Base-by-base conservation (phyloP, 164 flowering plant genomes). In the Hamamelis virginiana region DNA sequence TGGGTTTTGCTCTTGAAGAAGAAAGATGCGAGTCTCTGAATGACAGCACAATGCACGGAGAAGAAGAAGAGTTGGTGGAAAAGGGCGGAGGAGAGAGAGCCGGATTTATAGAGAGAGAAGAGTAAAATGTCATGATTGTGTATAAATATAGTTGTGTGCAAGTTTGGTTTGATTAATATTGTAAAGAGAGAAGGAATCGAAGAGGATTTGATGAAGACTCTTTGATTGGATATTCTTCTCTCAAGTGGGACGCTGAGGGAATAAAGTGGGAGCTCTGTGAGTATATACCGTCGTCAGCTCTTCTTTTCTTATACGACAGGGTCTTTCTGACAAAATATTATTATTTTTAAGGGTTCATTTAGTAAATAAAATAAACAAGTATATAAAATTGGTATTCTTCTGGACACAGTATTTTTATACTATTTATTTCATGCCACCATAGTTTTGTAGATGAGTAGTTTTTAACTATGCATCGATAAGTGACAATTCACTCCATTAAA, bases 31-130 rank as follows among this genome's bases (percentile, higher is more conserved):
- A 50, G 21, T 38, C 18, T 51, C 50, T 47, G 15, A 59, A 11
- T 43, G 65, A 69, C 33, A 55, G 41, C 57, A 33, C 46, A 15
- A 19, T 9, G 15, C 62, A 65, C 3, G 67, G 46, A 59, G 62
- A 71, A 58, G 70, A 25, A 33, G 68, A 27, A 48, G 62, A 13
- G 18, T 65, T 26, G 26, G 66, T 19, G 41, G 56, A 52, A 59
- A 64, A 38, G 18, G 74, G 43, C 10, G 81, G 78, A 76, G 80
- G 76, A 73, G 84, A 78, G 47, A 78, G 77, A 73, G 82, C 12
- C 45, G 75, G 78, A 81, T 80, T 85, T 86, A 83, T 85, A 75
- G 88, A 81, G 74, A 84, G 80, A 80, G 86, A 72, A 70, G 78
- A 5, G 43, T 67, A 22, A 58, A 51, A 59, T 74, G 70, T 67